Conservation (phyloP, 176 grass and related monocot species). For the Cenchrus purpureus region DNA sequence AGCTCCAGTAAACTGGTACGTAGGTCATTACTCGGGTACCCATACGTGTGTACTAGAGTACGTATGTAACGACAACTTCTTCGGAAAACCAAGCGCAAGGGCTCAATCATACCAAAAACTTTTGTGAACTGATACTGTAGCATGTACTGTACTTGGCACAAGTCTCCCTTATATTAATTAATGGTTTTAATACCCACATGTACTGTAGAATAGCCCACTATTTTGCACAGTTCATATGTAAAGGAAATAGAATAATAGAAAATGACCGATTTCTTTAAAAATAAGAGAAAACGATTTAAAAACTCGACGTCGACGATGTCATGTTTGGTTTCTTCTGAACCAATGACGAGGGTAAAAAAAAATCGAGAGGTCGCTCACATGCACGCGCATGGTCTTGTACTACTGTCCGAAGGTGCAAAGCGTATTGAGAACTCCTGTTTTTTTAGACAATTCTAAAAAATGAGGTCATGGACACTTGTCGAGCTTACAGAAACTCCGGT, state of each 20-base stretch:
- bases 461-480: constrained; percentile 11
- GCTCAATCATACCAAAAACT: not conserved
- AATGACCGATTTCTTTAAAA: not conserved
- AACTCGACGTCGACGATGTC: not conserved
- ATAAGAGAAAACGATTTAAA: not conserved
- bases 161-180: not conserved
- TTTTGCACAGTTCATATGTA: too few relatives aligned
- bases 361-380: not conserved
- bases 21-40: not conserved
- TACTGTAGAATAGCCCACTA: not conserved
- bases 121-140: too few relatives aligned
- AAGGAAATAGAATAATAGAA: too few relatives aligned
- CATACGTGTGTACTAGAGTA: not conserved
- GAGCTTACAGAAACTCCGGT: not conserved
- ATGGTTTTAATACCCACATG: not conserved
- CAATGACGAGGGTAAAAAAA: not conserved
- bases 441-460: not conserved
- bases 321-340: not conserved
- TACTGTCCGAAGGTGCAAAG: not conserved
- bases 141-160: not conserved
- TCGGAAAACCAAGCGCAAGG: not conserved
- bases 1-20: too few relatives aligned
- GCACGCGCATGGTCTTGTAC: not conserved
- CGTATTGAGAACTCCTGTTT: not conserved
- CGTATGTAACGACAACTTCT: constrained; percentile 4